Percentiles rank a stretch among this genome's conserved stretches.
Conservation (phyloP, 768 basidiomycete species). For the Pleurotus tuoliensis region DNA sequence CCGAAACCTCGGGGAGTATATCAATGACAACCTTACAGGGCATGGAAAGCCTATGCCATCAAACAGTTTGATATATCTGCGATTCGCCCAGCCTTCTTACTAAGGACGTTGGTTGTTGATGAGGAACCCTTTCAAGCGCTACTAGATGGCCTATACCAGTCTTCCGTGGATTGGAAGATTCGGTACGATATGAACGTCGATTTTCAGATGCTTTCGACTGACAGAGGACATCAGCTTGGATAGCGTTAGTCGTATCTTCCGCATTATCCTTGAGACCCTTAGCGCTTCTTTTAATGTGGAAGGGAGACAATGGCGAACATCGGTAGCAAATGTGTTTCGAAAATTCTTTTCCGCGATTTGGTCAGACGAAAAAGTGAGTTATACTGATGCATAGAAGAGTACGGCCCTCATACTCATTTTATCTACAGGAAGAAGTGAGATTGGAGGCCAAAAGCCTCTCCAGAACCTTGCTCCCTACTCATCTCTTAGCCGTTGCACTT, state of each 20-base stretch:
- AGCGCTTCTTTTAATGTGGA: constrained; percentile 59
- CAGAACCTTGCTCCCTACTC: constrained; percentile 58
- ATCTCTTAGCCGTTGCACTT: constrained; percentile 58
- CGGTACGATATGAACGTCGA: constrained; percentile 35
- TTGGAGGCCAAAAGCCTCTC: constrained; percentile 53
- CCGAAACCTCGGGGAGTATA: neutral
- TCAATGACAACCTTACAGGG: constrained; percentile 31
- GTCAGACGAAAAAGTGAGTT: constrained; percentile 55
- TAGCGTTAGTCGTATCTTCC: constrained; percentile 54
- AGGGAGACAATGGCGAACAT: constrained; percentile 65
- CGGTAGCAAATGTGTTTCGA: constrained; percentile 54
- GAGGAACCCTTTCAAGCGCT: constrained; percentile 55
- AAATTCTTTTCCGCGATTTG: constrained; percentile 61
- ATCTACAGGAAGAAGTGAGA: constrained; percentile 65
- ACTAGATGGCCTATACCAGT: constrained; percentile 35
- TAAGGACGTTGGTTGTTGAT: constrained; percentile 61
- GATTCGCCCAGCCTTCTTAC: constrained; percentile 51
- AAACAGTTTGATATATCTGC: constrained; percentile 50
- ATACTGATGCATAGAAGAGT: neutral
- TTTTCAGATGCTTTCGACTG: neutral
- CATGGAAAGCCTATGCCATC: constrained; percentile 65
- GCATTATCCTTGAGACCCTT: constrained; percentile 62
- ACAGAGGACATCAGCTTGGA: constrained; percentile 35
- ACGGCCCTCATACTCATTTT: neutral
- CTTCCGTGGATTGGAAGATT: constrained; percentile 38